A percentile compares a stretch with the other conserved stretches of the same genome.
These are phyloP conservation scores for Omphalea diandra DNA, from an alignment of 441 rosid genomes.

Conservation along the genomic window DNA sequence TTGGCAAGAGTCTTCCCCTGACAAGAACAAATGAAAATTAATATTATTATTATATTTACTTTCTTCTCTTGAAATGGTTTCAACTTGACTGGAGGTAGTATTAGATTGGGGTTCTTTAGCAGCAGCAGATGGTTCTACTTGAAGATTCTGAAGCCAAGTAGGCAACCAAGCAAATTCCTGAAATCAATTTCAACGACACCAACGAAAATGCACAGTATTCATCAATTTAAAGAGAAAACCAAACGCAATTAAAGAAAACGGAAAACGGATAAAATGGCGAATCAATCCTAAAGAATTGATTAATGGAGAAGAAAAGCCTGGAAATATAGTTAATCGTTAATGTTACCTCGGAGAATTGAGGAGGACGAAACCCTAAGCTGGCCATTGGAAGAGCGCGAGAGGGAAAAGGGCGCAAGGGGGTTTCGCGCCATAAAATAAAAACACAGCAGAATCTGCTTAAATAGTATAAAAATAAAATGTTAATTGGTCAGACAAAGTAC, in stretches of 20 bases:
- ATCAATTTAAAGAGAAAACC: not conserved
- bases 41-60: conserved; percentile 23
- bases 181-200: not conserved
- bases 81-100: conserved; percentile 21
- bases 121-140: conserved; percentile 22
- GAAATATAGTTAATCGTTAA: not conserved
- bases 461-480: no score
- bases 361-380: conserved; percentile 51
- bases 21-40: conserved; percentile 38
- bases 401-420: no score
- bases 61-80: conserved; percentile 22
- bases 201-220: not conserved
- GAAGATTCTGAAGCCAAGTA: conserved; percentile 47
- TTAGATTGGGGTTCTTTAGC: conserved; percentile 15
- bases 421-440: conserved; percentile 19
- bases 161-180: conserved; percentile 62
- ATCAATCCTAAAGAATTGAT: no score
- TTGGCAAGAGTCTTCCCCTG: conserved; percentile 46
- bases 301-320: no score
- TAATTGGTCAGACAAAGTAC: no score
- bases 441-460: not conserved
- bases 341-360: conserved; percentile 62
- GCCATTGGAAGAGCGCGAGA: conserved; percentile 20
- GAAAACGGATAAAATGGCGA: not conserved
- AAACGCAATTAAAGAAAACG: not conserved